Evolutionary conservation across 1,284 basidiomycete genomes (phyloP), one percentile per base, ranked within the genome.

Genomic region (Fomitopsis pinicola): DNA sequence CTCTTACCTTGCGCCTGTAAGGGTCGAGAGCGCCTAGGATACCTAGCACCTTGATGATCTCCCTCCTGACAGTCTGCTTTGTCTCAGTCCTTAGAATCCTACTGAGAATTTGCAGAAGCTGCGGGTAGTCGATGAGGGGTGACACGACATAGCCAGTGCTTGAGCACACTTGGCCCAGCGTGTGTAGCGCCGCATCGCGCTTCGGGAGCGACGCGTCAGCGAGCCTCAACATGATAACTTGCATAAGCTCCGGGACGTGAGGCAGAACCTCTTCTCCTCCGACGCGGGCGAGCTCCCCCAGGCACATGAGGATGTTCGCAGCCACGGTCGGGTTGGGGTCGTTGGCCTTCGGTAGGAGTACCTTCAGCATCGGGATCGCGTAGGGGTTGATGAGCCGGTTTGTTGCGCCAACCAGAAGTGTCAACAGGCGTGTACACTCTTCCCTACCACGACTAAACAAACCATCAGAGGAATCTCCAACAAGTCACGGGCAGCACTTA

Each of bases 1-100:
- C 35, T 33, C 75, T 55, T 70, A 93, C 92, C 83, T 95, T 96
- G 70, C 97, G 91, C 68, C 92, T 84, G 76, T 98, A 99, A 0
- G 97, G 97, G 75, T 99, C 97, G 35, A 99, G 79, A 19, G 97
- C 97, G 63, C 97, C 97, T 3, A 99, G 81, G 62, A 98, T 95
- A 65, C 97, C 97, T 69, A 99, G 84, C 3, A 98, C 97, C 67
- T 96, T 91, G 64, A 99, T 77, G 72, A 92, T 95, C 70, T 99
- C 97, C 45, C 97, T 82, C 53, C 94, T 83, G n/a, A 95, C 88
- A 1, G 81, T 76, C 63, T 87, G 86, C 30, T 82, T 85, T 9
- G 85, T 86, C 71, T 99, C 97, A 14, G 91, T 92, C 71, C 91
- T 86, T 61, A 99, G 77, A 63, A 99, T 94, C 63, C 91, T 85